Base-by-base conservation (phyloP, 768 basidiomycete species). In the Leccinum broughii region DNA sequence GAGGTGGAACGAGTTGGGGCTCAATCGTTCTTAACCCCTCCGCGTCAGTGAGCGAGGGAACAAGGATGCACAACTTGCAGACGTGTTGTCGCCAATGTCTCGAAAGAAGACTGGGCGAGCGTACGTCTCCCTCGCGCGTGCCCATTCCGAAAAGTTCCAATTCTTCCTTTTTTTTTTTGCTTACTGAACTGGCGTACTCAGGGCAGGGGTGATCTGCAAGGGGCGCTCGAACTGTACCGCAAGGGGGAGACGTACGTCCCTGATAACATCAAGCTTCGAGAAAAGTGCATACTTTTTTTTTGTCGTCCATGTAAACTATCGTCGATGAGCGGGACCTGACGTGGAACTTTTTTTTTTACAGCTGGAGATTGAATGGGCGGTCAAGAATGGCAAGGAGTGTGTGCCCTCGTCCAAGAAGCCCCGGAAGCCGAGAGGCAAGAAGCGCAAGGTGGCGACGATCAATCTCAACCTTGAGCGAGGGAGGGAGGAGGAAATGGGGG, bases 231-330 rank as follows among this genome's bases (percentile, higher is more conserved):
- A 57, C 81, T 93, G 15, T 94, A 93, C 70, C 85, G 86, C 68
- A 89, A 90, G 66, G 92, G 90, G 20, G 87, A 88, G 71, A 80
- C 81, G 8, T 93, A 92, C 64, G 90, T 92, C 52, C 92, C 92
- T n/a, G 88, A 92, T 59, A 93, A 94, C 69, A 73, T 84, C 75
- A 93, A 91, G 72, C 81, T 94, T 53, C 85, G 87, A 83, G 89
- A 90, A 80, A 89, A 92, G 92, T 93, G 81, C 83, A 86, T 86
- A 80, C 81, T 84, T 79, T 87, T 28, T 7, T 39, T 39, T 8
- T 8, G 75, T 88, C 74, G 74, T 86, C 71, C 77, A 85, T 73
- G 81, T 87, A 71, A 87, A 86, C 70, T 76, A 86, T 72, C 81
- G 81, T 79, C 80, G 80, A 75, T 65, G 83, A 71, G 82, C 80